Conservation (phyloP, 495 filamentous ascomycete genomes). For the Xylaria grammica region DNA sequence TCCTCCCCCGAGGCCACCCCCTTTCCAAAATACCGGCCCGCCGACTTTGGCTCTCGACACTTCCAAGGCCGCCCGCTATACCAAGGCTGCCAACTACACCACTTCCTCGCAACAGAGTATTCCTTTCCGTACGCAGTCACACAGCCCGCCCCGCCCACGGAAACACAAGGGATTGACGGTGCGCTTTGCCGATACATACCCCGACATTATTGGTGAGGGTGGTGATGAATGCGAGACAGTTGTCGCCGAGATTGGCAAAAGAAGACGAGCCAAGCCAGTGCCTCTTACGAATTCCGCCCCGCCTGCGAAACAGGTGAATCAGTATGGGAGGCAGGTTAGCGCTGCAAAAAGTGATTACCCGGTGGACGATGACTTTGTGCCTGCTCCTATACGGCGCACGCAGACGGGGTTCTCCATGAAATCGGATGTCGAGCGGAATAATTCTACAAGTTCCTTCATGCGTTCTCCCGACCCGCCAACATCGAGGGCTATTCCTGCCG, state of each 20-base stretch:
- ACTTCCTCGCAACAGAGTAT: conserved; percentile 38
- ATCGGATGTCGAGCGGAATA: conserved; percentile 27
- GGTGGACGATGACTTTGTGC: conserved; percentile 40
- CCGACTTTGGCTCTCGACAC: conserved; percentile 54
- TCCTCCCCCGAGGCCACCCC: conserved; percentile 35
- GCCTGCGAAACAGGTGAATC: conserved; percentile 29
- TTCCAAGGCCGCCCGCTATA: conserved; percentile 49
- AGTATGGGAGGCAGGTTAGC: conserved; percentile 30
- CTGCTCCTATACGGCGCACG: conserved; percentile 47
- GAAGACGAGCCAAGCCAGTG: conserved; percentile 50
- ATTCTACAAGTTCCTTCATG: conserved; percentile 30
- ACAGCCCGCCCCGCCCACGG: conserved; percentile 39
- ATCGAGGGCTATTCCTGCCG: conserved; percentile 33
- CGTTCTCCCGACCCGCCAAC: conserved; percentile 29
- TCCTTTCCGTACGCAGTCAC: conserved; percentile 35
- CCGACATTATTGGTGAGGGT: conserved; percentile 83
- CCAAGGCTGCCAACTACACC: conserved; percentile 45
- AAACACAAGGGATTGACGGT: conserved; percentile 68
- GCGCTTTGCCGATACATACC: conserved; percentile 68
- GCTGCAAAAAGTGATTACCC: conserved; percentile 27
- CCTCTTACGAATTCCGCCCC: conserved; percentile 31
- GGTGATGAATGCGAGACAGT: conserved; percentile 80
- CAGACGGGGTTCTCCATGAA: conserved; percentile 54
- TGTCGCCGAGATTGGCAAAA: conserved; percentile 67
- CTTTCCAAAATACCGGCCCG: conserved; percentile 28